Percentiles rank a stretch among this genome's conserved stretches.
Evolutionary conservation across 169 alveolate species (phyloP).

Genomic region (Toxoplasma gondii): DNA sequence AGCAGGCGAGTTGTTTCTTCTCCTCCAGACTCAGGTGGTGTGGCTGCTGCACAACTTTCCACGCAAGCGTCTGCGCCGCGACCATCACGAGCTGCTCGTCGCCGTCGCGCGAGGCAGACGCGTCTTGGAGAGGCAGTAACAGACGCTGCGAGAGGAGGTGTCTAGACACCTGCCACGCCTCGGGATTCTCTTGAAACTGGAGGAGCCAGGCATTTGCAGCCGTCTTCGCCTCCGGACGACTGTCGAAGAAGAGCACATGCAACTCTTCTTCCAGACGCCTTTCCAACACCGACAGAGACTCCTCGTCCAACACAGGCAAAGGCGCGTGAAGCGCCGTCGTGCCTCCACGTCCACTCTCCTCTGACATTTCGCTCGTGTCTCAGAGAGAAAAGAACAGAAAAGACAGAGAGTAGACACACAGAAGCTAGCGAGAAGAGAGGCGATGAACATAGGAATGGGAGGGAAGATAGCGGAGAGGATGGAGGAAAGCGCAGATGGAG

Average conservation of each 20-base stretch:
- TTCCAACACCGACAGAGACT: background rate
- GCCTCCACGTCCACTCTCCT: background rate
- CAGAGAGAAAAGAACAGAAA: background rate
- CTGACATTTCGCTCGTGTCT: background rate
- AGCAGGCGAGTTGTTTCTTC: conserved; percentile 48
- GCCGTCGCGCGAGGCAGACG: background rate
- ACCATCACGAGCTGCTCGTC: conserved; percentile 21
- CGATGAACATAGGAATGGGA: too few relatives aligned
- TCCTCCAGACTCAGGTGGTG: conserved; percentile 12
- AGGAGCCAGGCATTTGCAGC: conserved; percentile 60
- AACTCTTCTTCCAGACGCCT: conserved; percentile 50
- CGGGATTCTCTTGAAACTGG: conserved; percentile 51
- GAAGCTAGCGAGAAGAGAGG: background rate
- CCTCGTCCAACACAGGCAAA: background rate
- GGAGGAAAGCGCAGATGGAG: too few relatives aligned
- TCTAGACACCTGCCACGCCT: conserved; percentile 49
- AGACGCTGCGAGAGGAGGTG: conserved; percentile 23
- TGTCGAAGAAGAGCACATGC: conserved; percentile 33
- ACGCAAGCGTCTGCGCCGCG: conserved; percentile 55
- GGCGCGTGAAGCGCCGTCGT: background rate
- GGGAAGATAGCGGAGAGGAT: too few relatives aligned
- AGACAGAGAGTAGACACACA: background rate
- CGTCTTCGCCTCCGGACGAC: conserved; percentile 38
- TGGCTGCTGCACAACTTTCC: conserved; percentile 46
- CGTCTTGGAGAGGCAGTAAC: background rate